Percentiles rank a stretch among this genome's conserved stretches.
Conservation (phyloP, 306 rosid species). For the Pyrus betulifolia region DNA sequence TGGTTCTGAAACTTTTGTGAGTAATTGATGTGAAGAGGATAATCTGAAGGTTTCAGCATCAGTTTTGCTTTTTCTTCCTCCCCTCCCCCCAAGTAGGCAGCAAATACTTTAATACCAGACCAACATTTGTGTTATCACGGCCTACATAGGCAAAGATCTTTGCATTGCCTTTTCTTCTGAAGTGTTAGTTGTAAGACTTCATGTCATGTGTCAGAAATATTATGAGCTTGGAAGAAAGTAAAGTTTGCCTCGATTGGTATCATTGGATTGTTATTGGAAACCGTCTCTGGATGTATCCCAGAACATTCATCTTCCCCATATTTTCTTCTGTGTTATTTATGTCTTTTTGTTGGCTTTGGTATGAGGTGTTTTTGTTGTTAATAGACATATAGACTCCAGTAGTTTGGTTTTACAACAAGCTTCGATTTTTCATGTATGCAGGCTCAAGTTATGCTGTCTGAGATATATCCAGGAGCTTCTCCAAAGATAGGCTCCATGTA, state of each 20-base stretch:
- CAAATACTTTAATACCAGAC: not conserved
- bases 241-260: not conserved
- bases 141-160: not conserved
- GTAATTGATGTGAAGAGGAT: not conserved
- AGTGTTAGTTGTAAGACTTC: not conserved
- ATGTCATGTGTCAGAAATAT: not conserved
- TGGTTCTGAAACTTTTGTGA: not conserved
- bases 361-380: not conserved
- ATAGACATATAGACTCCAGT: constrained; percentile 2
- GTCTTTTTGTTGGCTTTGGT: not conserved
- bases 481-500: constrained; percentile 77
- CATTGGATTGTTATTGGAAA: not conserved
- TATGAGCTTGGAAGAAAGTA: not conserved
- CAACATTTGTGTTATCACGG: not conserved
- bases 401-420: not conserved
- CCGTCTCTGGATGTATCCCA: not conserved
- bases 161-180: not conserved
- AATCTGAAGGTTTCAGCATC: not conserved
- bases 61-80: not conserved
- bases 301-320: not conserved
- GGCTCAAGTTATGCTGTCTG: constrained; percentile 90
- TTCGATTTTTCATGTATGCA: constrained; percentile 27
- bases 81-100: no score
- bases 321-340: not conserved
- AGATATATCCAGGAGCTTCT: constrained; percentile 91